These are phyloP conservation scores for Daedaleopsis nitida DNA, from an alignment of 768 basidiomycete species.

Conservation along the genomic window DNA sequence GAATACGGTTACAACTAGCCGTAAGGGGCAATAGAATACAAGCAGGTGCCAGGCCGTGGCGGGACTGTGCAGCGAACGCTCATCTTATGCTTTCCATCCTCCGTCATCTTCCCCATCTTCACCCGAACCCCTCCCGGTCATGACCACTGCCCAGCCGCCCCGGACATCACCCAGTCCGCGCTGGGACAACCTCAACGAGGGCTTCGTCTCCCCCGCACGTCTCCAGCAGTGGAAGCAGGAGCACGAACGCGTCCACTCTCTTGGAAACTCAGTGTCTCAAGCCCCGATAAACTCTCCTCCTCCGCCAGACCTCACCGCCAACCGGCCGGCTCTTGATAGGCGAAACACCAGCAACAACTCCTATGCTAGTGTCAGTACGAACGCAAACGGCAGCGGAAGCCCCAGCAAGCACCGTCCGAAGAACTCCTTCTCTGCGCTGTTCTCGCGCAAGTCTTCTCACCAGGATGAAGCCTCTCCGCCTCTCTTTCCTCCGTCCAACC, in stretches of 20 bases:
- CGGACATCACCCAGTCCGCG: conserved; percentile 30
- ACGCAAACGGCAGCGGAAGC: neutral
- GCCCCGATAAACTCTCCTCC: conserved; percentile 16
- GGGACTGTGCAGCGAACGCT: conserved; percentile 11
- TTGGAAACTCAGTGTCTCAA: conserved; percentile 18
- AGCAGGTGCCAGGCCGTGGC: neutral
- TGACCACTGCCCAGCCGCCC: conserved; percentile 21
- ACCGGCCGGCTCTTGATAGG: conserved; percentile 8
- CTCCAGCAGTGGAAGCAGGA: conserved; percentile 36
- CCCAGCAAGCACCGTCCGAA: conserved; percentile 16
- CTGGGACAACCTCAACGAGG: conserved; percentile 40
- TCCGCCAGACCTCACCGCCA: neutral
- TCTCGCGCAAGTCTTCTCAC: conserved; percentile 18
- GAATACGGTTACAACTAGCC: neutral
- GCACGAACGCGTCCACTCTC: conserved; percentile 27
- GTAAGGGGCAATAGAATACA: neutral
- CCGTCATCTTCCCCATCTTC: conserved; percentile 8
- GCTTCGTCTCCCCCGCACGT: conserved; percentile 39
- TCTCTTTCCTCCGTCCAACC: conserved; percentile 7
- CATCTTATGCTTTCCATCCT: conserved; percentile 8
- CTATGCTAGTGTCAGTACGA: neutral
- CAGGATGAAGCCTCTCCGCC: conserved; percentile 1
- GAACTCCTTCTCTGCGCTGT: conserved; percentile 21
- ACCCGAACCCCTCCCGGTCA: neutral
- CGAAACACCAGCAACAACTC: conserved; percentile 1